A percentile compares a stretch with the other conserved stretches of the same genome.
Evolutionary conservation across 2,329 filamentous ascomycete species (phyloP).

Genomic region (Chaetomiaceae sp.): DNA sequence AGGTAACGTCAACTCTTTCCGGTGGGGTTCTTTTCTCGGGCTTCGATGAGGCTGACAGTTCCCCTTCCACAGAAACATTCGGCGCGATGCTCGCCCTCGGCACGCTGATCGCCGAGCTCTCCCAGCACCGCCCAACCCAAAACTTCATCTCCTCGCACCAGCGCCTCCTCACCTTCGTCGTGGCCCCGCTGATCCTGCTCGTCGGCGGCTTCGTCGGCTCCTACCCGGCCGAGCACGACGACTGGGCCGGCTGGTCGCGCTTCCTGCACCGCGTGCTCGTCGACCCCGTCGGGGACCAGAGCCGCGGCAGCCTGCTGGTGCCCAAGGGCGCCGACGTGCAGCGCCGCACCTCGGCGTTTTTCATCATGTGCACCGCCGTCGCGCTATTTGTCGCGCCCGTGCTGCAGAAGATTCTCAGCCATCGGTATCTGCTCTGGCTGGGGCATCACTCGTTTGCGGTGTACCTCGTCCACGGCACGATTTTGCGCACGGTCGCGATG

Average conservation of each 20-base stretch:
- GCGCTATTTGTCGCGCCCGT: slow-evolving; percentile 45
- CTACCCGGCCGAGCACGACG: slow-evolving; percentile 44
- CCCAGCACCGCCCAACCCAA: slow-evolving; percentile 40
- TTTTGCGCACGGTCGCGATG: slow-evolving; percentile 44
- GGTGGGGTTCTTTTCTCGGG: too few species aligned
- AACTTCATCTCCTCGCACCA: slow-evolving; percentile 38
- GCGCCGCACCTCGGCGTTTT: slow-evolving; percentile 42
- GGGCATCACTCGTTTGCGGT: slow-evolving; percentile 51
- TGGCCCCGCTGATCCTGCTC: slow-evolving; percentile 32
- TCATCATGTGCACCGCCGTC: slow-evolving; percentile 42
- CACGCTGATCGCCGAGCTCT: slow-evolving; percentile 45
- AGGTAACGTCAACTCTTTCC: too few species aligned
- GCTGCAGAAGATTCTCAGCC: slow-evolving; percentile 43
- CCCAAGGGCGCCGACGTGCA: slow-evolving; percentile 33
- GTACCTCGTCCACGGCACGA: slow-evolving; percentile 48
- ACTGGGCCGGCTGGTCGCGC: slow-evolving; percentile 43
- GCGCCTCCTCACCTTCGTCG: slow-evolving; percentile 30
- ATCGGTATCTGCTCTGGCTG: slow-evolving; percentile 45
- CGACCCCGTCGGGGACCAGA: slow-evolving; percentile 32
- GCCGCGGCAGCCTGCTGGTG: slow-evolving; percentile 40
- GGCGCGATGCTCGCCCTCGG: slow-evolving; percentile 46
- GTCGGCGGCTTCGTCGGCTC: slow-evolving; percentile 42
- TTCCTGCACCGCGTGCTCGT: slow-evolving; percentile 21
- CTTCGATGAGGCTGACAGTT: too few species aligned
- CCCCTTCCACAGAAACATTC: slow-evolving; percentile 45